These are phyloP conservation scores for Solanum lycopersicoides DNA, from an alignment of 257 asterid species.

Conservation along the genomic window DNA sequence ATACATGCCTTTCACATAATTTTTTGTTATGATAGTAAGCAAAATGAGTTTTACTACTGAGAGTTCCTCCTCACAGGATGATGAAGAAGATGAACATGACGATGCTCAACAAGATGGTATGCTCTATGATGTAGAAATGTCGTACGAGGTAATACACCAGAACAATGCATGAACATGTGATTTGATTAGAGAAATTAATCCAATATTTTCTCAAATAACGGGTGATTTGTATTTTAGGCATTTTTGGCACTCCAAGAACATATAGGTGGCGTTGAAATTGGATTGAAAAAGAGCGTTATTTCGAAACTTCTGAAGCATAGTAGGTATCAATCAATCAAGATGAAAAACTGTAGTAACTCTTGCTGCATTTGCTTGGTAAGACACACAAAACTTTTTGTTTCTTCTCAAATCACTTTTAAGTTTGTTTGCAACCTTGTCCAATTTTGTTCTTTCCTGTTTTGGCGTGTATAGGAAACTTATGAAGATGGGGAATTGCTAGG, in stretches of 20 bases:
- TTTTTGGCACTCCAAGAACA: neutral
- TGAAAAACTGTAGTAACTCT: neutral
- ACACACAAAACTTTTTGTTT: neutral
- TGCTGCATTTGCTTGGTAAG: neutral
- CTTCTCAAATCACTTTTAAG: neutral
- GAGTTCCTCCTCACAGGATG: neutral
- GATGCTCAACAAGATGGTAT: neutral
- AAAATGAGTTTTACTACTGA: neutral
- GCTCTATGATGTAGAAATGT: neutral
- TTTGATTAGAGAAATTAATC: neutral
- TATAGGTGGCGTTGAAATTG: neutral
- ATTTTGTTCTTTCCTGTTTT: neutral
- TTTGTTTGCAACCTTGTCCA: neutral
- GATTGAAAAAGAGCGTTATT: neutral
- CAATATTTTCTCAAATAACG: neutral
- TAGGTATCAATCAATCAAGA: neutral
- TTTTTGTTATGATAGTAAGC: neutral
- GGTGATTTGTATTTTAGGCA: neutral
- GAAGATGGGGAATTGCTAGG: neutral
- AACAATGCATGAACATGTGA: neutral
- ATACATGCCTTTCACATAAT: neutral
- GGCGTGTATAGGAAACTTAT: neutral
- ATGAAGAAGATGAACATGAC: neutral
- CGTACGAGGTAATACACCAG: neutral
- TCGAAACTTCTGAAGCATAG: neutral